phyloP scores from a whole-genome alignment of 371 early-diverging fungal species.

The Parasitella parasitica region DNA sequence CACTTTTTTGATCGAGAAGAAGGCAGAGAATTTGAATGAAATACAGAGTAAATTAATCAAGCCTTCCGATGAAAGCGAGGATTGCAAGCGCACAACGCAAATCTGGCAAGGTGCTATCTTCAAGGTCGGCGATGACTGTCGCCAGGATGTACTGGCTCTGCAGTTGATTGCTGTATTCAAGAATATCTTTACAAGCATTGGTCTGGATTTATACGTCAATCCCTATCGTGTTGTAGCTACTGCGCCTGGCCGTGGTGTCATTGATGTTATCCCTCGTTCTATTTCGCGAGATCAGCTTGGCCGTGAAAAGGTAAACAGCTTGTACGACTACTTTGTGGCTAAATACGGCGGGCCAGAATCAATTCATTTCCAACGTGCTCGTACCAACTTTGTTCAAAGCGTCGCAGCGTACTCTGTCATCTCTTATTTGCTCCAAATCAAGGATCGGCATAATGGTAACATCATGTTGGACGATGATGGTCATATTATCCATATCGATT shows the following conservation, averaged over 20 bases:
- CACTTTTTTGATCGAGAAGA: slow-evolving; percentile 89
- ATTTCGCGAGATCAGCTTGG: slow-evolving; percentile 98
- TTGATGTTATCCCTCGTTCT: slow-evolving; percentile 98
- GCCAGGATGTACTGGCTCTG: slow-evolving; percentile 98
- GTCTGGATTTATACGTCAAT: slow-evolving; percentile 94
- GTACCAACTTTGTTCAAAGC: slow-evolving; percentile 94
- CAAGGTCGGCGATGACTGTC: slow-evolving; percentile 99
- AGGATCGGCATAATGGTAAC: slow-evolving; percentile 99
- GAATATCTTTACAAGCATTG: slow-evolving; percentile 89
- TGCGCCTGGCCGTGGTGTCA: slow-evolving; percentile 96
- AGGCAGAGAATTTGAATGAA: slow-evolving; percentile 46
- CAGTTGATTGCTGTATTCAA: slow-evolving; percentile 99
- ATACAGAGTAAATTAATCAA: neutral
- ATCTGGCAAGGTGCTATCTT: slow-evolving; percentile 91
- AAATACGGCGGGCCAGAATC: slow-evolving; percentile 93
- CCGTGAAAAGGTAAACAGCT: slow-evolving; percentile 95
- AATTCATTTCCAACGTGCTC: slow-evolving; percentile 90
- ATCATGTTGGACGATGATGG: slow-evolving; percentile 98
- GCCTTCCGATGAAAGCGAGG: slow-evolving; percentile 17
- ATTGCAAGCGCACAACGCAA: slow-evolving; percentile 8
- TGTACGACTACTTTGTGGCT: slow-evolving; percentile 94
- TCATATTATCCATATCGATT: slow-evolving; percentile 98
- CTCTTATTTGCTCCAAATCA: slow-evolving; percentile 94
- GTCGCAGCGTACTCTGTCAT: slow-evolving; percentile 98
- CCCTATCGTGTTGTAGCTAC: slow-evolving; percentile 99